Conservation (phyloP, 495 filamentous ascomycete species). For the Cenococcum geophilum region DNA sequence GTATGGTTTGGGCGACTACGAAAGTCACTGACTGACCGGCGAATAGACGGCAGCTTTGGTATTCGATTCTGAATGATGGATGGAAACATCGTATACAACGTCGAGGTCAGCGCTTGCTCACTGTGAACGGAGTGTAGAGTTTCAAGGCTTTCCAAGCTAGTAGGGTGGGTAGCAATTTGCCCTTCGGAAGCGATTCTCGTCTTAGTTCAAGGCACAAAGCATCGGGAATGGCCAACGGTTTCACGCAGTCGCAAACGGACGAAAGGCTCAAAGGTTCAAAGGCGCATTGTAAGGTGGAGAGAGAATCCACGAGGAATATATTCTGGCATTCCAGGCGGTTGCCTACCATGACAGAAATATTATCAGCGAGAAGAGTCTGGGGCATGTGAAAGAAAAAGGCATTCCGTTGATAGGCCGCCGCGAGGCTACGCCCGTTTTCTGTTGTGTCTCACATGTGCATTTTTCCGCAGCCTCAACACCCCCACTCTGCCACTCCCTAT, state of each 20-base stretch:
- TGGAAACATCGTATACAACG: slow-evolving; percentile 31
- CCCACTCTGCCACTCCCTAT: not conserved
- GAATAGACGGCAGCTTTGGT: slow-evolving; percentile 27
- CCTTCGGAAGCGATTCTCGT: not conserved
- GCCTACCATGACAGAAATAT: not conserved
- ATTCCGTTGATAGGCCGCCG: not conserved
- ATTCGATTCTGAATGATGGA: slow-evolving; percentile 28
- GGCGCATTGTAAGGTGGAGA: not conserved
- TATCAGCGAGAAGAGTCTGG: not conserved
- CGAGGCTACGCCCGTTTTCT: not conserved
- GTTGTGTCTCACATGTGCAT: not conserved
- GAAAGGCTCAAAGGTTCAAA: not conserved
- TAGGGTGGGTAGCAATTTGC: not conserved
- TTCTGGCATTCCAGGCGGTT: slow-evolving; percentile 1
- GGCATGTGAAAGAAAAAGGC: not conserved
- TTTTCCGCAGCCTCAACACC: not conserved
- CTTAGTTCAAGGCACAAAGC: not conserved
- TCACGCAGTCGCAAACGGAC: not conserved
- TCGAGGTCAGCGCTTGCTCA: slow-evolving; percentile 13
- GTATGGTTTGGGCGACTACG: slow-evolving; percentile 1
- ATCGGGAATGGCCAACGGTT: not conserved
- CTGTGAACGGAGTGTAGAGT: not conserved
- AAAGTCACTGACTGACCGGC: slow-evolving; percentile 18
- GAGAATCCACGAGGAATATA: not conserved
- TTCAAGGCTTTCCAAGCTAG: not conserved